Base-by-base conservation (phyloP, 257 asterid species). In the Fraxinus excelsior region DNA sequence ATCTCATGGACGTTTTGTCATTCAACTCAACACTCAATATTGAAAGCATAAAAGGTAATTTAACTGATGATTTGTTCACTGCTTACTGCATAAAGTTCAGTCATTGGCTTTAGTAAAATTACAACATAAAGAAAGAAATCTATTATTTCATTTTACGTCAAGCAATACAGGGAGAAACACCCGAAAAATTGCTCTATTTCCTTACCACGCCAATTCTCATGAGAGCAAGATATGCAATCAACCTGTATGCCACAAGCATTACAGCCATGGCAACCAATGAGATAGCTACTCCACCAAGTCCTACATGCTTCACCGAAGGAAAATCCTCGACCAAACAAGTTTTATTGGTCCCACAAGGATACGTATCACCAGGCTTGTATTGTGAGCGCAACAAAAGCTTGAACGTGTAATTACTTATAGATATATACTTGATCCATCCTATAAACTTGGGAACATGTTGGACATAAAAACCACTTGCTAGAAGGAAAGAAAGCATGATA, bases 191-290 rank as follows among this genome's bases (percentile, higher is more conserved):
- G 12, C 25, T 71, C 80, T 81, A 82, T 76, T 82, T 75, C 80
- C 62, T 82, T 13, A 85, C 75, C 40, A 82, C 85, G 44, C 95
- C 95, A 78, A 86, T 75, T 66, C 90, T 88, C 84, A 65, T 82
- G 40, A 88, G 92, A 11, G 91, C 88, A 16, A 84, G 29, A 67
- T 90, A 90, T 5, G 92, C 90, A 25, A 90, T 58, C 2, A 88
- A 34, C 76, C 92, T 82, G 26, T 85, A 90, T 0, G 80, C 88
- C 40, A 90, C 88, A 40, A 90, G 88, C 92, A 88, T 88, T 34
- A 84, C 8, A 26, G 72, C 80, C 84, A 90, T 35, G 9, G 86
- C 95, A 56, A 85, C n/a, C 4, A 87, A 40, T 0, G 87, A 78
- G 0, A 62, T 6, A 7, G 38, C 67, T 69, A 25, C 34, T 72